Evolutionary conservation across 2,329 filamentous ascomycete species (phyloP).

Genomic region (Aschersonia sp.): DNA sequence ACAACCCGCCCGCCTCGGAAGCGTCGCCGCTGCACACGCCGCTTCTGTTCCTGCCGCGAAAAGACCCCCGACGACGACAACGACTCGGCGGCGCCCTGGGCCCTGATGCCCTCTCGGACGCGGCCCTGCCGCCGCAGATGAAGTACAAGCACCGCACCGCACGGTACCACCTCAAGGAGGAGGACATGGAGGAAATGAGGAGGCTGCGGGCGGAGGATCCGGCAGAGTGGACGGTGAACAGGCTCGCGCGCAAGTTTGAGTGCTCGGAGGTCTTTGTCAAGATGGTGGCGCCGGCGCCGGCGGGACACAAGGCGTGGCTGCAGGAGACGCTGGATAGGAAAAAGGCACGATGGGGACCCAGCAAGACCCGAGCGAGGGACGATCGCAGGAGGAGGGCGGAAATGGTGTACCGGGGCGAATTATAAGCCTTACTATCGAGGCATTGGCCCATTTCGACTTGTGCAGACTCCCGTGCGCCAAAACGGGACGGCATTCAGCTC

Average conservation of each 20-base stretch:
- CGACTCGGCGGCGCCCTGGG: conserved; percentile 8
- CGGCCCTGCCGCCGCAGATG: conserved; percentile 20
- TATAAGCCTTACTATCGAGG: conserved; percentile 18
- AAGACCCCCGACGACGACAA: conserved; percentile 34
- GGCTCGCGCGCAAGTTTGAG: conserved; percentile 38
- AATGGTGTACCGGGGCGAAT: conserved; percentile 35
- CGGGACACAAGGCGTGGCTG: conserved; percentile 31
- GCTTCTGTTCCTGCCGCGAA: conserved; percentile 47
- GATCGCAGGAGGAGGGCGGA: conserved; percentile 38
- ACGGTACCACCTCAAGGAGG: conserved; percentile 35
- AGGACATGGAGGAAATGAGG: conserved; percentile 46
- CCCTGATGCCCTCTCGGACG: conserved; percentile 3
- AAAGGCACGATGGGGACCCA: conserved; percentile 42
- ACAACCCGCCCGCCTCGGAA: conserved; percentile 40
- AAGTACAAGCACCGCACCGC: conserved; percentile 20
- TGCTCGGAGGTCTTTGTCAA: conserved; percentile 43
- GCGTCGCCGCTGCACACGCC: conserved; percentile 50
- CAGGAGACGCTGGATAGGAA: conserved; percentile 29
- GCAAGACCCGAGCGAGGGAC: conserved; percentile 36
- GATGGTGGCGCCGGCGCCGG: conserved; percentile 37
- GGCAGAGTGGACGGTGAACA: conserved; percentile 35
- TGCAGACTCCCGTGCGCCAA: no score
- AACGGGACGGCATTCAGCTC: no score
- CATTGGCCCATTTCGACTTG: no score
- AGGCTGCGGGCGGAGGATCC: conserved; percentile 38